A percentile compares a stretch with the other conserved stretches of the same genome.
Evolutionary conservation across 1,284 basidiomycete genomes (phyloP).

Genomic region (Athelia psychrophila): DNA sequence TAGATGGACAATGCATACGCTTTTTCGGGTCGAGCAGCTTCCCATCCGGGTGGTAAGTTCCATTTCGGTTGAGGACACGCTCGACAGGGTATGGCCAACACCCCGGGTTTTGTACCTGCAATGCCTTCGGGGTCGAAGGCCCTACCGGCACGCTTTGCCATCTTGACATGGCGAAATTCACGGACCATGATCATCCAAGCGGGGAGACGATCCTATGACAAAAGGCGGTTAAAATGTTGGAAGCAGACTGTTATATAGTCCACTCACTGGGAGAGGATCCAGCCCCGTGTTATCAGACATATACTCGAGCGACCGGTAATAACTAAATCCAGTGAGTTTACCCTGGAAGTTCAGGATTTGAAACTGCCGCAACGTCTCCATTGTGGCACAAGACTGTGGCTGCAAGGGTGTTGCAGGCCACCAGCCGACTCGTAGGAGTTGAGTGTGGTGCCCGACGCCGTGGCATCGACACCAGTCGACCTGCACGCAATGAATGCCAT

Average conservation of each 20-base stretch:
- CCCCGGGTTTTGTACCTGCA: not conserved
- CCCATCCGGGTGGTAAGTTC: not conserved
- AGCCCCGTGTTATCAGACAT: not conserved
- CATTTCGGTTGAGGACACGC: not conserved
- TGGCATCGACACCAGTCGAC: conserved; percentile 16
- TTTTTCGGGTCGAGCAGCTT: not conserved
- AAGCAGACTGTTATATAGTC: not conserved
- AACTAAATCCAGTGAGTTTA: not conserved
- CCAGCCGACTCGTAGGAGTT: not conserved
- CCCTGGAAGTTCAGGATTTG: not conserved
- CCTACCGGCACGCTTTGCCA: not conserved
- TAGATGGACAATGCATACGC: conserved; percentile 1
- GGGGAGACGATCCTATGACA: not conserved
- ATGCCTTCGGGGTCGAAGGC: not conserved
- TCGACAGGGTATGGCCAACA: not conserved
- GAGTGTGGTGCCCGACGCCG: not conserved
- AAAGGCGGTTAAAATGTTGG: not conserved
- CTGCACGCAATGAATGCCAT: conserved; percentile 3
- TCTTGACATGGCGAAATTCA: not conserved
- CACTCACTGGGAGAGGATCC: not conserved
- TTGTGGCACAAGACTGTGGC: conserved; percentile 2
- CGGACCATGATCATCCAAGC: not conserved
- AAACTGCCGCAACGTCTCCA: not conserved
- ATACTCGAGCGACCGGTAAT: not conserved
- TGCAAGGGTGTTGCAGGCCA: conserved; percentile 1